Conservation (phyloP, 2,329 filamentous ascomycete genomes). For the Cladosporium sp. region DNA sequence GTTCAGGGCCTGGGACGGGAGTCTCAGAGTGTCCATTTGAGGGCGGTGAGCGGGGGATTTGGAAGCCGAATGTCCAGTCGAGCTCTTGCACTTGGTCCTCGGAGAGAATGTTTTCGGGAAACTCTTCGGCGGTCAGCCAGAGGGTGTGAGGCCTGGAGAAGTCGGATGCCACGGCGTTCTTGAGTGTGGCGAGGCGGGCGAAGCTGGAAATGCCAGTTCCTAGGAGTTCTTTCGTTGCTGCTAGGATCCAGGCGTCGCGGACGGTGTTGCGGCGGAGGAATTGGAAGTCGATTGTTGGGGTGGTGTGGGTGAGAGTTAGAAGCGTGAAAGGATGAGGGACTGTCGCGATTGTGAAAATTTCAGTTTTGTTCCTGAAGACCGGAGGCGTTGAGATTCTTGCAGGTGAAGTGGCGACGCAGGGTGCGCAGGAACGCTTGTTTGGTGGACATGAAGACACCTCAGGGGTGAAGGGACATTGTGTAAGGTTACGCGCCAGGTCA, state of each 20-base stretch:
- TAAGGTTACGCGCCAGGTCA: slow-evolving; percentile 69
- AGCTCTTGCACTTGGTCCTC: slow-evolving; percentile 55
- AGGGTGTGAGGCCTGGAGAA: slow-evolving; percentile 61
- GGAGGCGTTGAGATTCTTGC: slow-evolving; percentile 64
- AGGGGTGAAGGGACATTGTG: slow-evolving; percentile 69
- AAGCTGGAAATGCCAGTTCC: slow-evolving; percentile 59
- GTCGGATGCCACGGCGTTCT: slow-evolving; percentile 72
- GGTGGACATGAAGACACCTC: slow-evolving; percentile 78
- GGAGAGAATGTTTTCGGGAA: slow-evolving; percentile 31
- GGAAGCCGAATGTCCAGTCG: slow-evolving; percentile 87
- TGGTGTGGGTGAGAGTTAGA: slow-evolving; percentile 57
- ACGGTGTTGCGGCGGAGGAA: slow-evolving; percentile 55
- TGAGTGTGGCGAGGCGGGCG: slow-evolving; percentile 68
- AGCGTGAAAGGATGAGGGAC: slow-evolving; percentile 91
- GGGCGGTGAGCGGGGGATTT: slow-evolving; percentile 58
- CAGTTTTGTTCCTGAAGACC: slow-evolving; percentile 66
- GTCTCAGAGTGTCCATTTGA: slow-evolving; percentile 53
- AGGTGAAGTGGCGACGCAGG: slow-evolving; percentile 63
- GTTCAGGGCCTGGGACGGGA: slow-evolving; percentile 56
- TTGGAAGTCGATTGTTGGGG: slow-evolving; percentile 41
- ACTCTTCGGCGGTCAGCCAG: slow-evolving; percentile 73
- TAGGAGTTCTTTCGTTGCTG: slow-evolving; percentile 66
- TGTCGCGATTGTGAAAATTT: slow-evolving; percentile 74
- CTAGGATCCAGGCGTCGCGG: slow-evolving; percentile 74
- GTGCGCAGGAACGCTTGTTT: slow-evolving; percentile 68